Base-by-base conservation (phyloP, 1,139 yeast genomes). In the Saccharomycopsis hybrid region DNA sequence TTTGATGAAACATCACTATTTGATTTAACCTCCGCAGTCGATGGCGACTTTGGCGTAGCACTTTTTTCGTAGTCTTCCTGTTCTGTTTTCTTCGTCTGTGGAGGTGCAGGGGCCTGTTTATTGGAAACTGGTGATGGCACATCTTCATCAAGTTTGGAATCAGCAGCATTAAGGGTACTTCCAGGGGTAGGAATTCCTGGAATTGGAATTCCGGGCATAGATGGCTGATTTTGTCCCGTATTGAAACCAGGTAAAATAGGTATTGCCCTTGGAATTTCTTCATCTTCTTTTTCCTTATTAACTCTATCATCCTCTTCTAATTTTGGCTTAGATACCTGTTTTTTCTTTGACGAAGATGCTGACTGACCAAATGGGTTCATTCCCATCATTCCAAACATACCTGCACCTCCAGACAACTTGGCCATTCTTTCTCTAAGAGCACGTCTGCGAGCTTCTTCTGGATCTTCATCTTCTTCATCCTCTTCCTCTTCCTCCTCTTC, bases 371-470 rank as follows among this genome's bases (percentile, higher is more conserved):
- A 69, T 47, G 83, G 83, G 58, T 76, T 65, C 50, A 76, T 73
- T 2, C 86, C 87, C 74, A 82, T 79, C 80, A 83, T 81, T 37
- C 92, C 92, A 67, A 80, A 78, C 85, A 85, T 84, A 50, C 94
- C 94, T 63, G 95, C 83, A 11, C 96, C 96, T 18, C 90, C 90
- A 0, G 97, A 86, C 29, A 94, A 77, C 60, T 85, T 88, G 24
- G 99, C 98, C 97, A 92, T 92, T 57, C 97, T 78, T 58, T 87
- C 96, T 35, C 95, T 83, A 52, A 92, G 73, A 13, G 82, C 88
- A 53, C 85, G 77, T 60, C 95, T 78, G 55, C 84, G 79, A 18
- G 83, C 73, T 57, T 88, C 96, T 63, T 89, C 97, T 45, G 82
- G 84, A 43, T 83, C 90, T 43, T 76, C 74, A 13, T 72, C 76